Percentiles rank a stretch among this genome's conserved stretches.
Conservation (phyloP, 2,329 filamentous ascomycete species). For the Diaporthe velutina region DNA sequence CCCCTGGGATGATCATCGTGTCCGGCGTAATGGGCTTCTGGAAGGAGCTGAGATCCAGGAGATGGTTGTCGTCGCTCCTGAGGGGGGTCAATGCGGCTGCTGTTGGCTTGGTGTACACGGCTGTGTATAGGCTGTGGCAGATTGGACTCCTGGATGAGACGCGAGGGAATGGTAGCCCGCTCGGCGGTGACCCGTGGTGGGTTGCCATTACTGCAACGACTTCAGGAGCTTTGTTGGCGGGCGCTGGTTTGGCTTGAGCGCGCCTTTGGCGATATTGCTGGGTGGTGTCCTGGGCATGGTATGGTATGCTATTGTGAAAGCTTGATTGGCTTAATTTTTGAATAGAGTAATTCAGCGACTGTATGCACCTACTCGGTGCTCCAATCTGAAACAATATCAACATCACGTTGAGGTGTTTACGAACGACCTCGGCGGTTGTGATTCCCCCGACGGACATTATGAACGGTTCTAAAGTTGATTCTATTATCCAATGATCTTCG, state of each 20-base stretch:
- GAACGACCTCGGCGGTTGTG: neutral
- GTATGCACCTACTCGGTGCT: too few species aligned
- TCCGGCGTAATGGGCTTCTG: constrained; percentile 69
- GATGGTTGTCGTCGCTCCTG: constrained; percentile 53
- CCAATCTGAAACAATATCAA: too few species aligned
- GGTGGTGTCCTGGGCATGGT: neutral
- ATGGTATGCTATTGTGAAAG: neutral
- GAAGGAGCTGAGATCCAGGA: constrained; percentile 57
- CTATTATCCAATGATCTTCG: neutral
- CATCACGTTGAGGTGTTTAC: neutral
- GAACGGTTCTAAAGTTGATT: too few species aligned
- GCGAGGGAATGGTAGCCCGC: constrained; percentile 61
- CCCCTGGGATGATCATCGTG: constrained; percentile 61
- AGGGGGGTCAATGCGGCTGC: constrained; percentile 71
- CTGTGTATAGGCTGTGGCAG: constrained; percentile 73
- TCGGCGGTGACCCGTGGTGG: constrained; percentile 74
- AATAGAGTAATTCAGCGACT: neutral
- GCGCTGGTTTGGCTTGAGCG: constrained; percentile 60
- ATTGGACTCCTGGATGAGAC: constrained; percentile 69
- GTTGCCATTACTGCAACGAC: constrained; percentile 67
- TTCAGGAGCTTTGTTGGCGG: constrained; percentile 60
- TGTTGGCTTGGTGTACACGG: constrained; percentile 73
- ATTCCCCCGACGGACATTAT: neutral
- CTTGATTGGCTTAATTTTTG: neutral
- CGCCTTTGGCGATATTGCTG: constrained; percentile 48